Evolutionary conservation across 768 basidiomycete species (phyloP).

Genomic region (Rhizopogon rudus): DNA sequence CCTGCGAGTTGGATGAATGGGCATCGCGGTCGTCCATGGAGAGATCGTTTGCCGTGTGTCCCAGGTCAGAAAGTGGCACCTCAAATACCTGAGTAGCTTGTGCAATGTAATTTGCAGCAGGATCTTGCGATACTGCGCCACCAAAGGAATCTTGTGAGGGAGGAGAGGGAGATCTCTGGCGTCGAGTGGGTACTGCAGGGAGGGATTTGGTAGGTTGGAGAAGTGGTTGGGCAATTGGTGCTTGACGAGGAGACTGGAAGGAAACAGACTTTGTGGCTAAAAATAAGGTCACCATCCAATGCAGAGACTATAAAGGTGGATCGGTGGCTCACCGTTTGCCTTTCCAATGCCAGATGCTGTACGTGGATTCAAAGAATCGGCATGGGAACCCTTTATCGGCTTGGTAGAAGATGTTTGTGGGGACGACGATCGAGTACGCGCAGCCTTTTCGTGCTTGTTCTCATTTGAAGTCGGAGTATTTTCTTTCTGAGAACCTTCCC

Average conservation of each 20-base stretch:
- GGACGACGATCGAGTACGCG: constrained; percentile 12
- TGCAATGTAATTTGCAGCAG: constrained; percentile 40
- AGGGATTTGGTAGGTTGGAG: constrained; percentile 17
- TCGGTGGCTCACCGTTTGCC: constrained; percentile 26
- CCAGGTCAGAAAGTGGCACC: constrained; percentile 55
- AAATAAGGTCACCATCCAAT: constrained; percentile 19
- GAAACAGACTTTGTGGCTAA: constrained; percentile 27
- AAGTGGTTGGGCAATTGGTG: constrained; percentile 9
- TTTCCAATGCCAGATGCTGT: constrained; percentile 23
- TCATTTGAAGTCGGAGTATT: constrained; percentile 28
- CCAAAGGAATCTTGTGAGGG: constrained; percentile 64
- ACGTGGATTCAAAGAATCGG: constrained; percentile 22
- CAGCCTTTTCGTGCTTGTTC: constrained; percentile 10
- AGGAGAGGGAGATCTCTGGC: constrained; percentile 31
- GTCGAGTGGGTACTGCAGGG: constrained; percentile 14
- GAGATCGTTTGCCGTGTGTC: constrained; percentile 24
- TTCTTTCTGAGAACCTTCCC: constrained; percentile 52
- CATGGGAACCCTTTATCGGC: constrained; percentile 21
- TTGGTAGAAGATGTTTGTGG: constrained; percentile 21
- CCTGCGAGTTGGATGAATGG: not conserved
- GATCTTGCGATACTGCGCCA: constrained; percentile 43
- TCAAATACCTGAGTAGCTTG: constrained; percentile 43
- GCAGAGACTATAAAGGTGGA: constrained; percentile 13
- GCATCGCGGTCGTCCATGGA: not conserved
- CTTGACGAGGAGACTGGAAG: constrained; percentile 27